Evolutionary conservation across 805 yeast genomes (phyloP).

Genomic region (Vanderwaltozyma tropicalis): DNA sequence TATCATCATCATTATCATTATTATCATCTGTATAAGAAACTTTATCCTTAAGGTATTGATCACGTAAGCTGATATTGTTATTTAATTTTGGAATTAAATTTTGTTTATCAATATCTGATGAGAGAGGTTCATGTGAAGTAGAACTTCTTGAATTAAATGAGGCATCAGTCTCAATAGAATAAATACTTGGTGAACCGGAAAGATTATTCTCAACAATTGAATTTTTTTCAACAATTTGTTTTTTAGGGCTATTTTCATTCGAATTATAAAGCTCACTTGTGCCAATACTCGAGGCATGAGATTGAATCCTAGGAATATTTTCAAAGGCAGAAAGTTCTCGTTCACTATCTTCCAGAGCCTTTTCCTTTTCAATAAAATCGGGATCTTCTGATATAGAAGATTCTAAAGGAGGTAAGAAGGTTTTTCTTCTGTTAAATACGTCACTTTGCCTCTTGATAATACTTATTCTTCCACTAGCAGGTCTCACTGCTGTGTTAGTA

Average conservation of each 20-base stretch:
- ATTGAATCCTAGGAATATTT: constrained; percentile 5
- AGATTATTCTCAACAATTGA: constrained; percentile 4
- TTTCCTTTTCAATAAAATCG: constrained; percentile 14
- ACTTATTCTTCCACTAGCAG: constrained; percentile 28
- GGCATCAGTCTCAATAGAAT: constrained; percentile 18
- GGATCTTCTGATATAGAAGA: constrained; percentile 1
- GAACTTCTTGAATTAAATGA: constrained; percentile 6
- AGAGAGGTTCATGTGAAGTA: not conserved
- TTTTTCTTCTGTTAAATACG: not conserved
- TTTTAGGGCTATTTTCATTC: constrained; percentile 13
- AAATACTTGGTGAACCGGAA: constrained; percentile 23
- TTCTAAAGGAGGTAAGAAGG: not conserved
- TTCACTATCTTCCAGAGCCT: constrained; percentile 15
- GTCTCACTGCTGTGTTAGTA: constrained; percentile 12
- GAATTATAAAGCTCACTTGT: constrained; percentile 19
- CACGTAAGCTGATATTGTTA: constrained; percentile 4
- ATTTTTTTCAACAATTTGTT: not conserved
- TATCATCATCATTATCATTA: too few species aligned
- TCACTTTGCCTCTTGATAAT: constrained; percentile 11
- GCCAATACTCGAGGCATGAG: constrained; percentile 13
- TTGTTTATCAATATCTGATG: not conserved
- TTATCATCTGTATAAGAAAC: too few species aligned
- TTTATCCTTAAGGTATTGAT: constrained; percentile 4
- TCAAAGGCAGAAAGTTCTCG: constrained; percentile 11
- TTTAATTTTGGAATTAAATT: not conserved